These are phyloP conservation scores for Pseudozyma thailandica DNA, from an alignment of 1,284 basidiomycete species.

Conservation along the genomic window DNA sequence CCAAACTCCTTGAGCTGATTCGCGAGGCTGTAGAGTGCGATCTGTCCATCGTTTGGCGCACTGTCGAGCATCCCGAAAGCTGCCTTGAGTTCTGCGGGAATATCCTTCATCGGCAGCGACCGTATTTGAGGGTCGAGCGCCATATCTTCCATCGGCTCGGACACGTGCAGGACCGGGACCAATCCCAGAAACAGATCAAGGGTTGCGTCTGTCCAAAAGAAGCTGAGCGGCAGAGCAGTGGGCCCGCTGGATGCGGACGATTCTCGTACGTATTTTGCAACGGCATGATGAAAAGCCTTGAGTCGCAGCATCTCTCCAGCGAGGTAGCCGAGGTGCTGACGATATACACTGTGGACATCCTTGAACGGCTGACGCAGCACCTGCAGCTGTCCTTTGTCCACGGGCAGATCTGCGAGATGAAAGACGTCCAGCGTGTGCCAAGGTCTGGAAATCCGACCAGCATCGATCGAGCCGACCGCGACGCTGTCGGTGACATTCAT, in stretches of 20 bases:
- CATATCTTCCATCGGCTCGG: conserved; percentile 18
- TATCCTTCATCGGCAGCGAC: conserved; percentile 14
- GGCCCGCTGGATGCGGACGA: neutral
- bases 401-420: conserved; percentile 17
- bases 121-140: conserved; percentile 18
- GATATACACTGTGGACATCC: conserved; percentile 31
- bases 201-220: conserved; percentile 53
- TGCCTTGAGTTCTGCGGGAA: conserved; percentile 23
- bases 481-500: conserved; percentile 19
- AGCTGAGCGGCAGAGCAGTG: conserved; percentile 31
- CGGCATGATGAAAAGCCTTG: conserved; percentile 46
- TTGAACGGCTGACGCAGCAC: conserved; percentile 32
- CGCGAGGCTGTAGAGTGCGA: conserved; percentile 40
- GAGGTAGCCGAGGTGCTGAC: conserved; percentile 48
- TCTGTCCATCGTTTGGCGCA: conserved; percentile 9
- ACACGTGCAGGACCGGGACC: conserved; percentile 10
- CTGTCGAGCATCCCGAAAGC: conserved; percentile 21
- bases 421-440: conserved; percentile 24
- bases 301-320: conserved; percentile 45
- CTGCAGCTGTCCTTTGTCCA: conserved; percentile 11
- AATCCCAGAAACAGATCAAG: conserved; percentile 45
- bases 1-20: conserved; percentile 29
- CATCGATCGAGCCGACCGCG: conserved; percentile 13
- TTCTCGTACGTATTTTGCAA: conserved; percentile 18
- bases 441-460: conserved; percentile 14